Base-by-base conservation (phyloP, 192 early-diverging fungal species). In the Paraglomus brasilianum region DNA sequence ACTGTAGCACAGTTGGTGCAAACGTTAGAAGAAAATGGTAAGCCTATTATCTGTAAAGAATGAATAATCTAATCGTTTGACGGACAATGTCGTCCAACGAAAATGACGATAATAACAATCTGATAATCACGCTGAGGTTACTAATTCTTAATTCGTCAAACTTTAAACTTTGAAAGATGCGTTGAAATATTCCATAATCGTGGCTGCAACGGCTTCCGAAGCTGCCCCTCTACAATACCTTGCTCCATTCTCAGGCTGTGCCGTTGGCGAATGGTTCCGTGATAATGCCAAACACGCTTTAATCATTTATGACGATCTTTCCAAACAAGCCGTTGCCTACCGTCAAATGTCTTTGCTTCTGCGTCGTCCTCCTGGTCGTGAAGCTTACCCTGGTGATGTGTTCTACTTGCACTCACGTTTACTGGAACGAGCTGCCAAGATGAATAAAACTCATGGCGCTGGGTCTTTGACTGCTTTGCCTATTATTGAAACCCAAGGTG, bases 321-420 rank as follows among this genome's bases (percentile, higher is more conserved):
- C 97, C 81, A 98, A 97, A 87, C 97, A 98, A 83, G 95, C 95
- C 79, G 95, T 97, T 74, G 97, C 97, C 75, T 98, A 98, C 88
- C 95, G 96, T 89, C 95, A 98, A 85, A 95, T 98, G 96, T 98
- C 96, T 42, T 88, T 98, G 68, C 85, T 98, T 81, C 91, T 98
- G 74, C 92, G 96, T 86, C 94, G 96, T 94, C 96, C 96, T 73
- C 96, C 96, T 49, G 96, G 96, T 89, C 96, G 96, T 89, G 96
- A 98, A 83, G 96, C 96, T 69, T 98, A 98, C 90, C 96, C 94
- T 74, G 95, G 96, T 88, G 96, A 98, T 84, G 95, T 98, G 56
- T 98, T 97, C 88, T 98, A 98, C 85, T 86, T 98, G 44, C 96
- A 98, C 92, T 97, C 96, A 70, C 93, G 96, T 88, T 87, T 98